Percentiles rank a stretch among this genome's conserved stretches.
Conservation (phyloP, 768 basidiomycete species). For the Collybia mongolica region DNA sequence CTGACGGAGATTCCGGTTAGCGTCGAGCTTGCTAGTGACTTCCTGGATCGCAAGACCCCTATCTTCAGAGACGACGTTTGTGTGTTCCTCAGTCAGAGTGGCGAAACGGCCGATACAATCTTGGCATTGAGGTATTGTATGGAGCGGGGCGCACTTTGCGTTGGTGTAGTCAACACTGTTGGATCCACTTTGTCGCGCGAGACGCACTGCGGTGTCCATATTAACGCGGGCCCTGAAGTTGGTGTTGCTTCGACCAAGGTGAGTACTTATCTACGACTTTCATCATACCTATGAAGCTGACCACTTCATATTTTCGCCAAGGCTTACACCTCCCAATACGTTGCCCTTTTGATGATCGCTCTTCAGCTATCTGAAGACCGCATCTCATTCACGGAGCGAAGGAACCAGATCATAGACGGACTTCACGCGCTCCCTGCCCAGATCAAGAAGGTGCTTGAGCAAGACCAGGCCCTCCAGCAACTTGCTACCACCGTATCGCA, state of each 20-base stretch:
- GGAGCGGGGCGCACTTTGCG: constrained; percentile 93
- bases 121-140: constrained; percentile 94
- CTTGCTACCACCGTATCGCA: constrained; percentile 78
- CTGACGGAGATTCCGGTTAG: constrained; percentile 98
- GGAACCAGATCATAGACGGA: constrained; percentile 91
- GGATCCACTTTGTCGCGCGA: constrained; percentile 97
- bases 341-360: constrained; percentile 98
- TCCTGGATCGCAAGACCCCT: constrained; percentile 97
- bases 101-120: constrained; percentile 98
- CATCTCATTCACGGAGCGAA: constrained; percentile 86
- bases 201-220: constrained; percentile 99
- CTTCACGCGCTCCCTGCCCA: constrained; percentile 87
- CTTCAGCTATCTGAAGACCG: constrained; percentile 97
- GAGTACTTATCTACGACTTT: constrained; percentile 13
- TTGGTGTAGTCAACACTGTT: constrained; percentile 98
- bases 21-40: constrained; percentile 96
- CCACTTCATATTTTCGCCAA: constrained; percentile 23
- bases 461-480: constrained; percentile 74
- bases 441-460: constrained; percentile 84
- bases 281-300: neutral
- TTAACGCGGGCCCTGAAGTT: constrained; percentile 98
- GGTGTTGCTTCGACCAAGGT: constrained; percentile 99
- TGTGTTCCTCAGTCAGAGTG: constrained; percentile 95
- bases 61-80: constrained; percentile 99
- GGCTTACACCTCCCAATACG: constrained; percentile 99